phyloP scores from a whole-genome alignment of 176 grass and related monocot species.

The Phragmites australis region DNA sequence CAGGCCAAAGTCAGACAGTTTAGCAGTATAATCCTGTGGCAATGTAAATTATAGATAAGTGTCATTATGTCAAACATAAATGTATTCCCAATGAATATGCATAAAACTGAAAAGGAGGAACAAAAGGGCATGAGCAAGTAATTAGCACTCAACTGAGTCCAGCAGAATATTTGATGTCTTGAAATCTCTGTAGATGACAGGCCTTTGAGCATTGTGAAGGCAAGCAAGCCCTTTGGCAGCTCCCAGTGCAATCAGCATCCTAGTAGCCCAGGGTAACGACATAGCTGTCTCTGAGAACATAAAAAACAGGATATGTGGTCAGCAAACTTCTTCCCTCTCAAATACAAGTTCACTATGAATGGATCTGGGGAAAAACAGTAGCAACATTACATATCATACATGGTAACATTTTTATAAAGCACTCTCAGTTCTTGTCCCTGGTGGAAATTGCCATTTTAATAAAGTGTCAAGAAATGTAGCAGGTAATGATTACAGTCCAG shows the following conservation, averaged over 20 bases:
- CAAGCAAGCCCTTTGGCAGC: conserved; percentile 97
- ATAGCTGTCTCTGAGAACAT: conserved; percentile 63
- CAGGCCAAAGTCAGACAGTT: conserved; percentile 96
- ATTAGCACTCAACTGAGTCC: conserved; percentile 75
- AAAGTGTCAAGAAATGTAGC: neutral
- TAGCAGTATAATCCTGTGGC: conserved; percentile 88
- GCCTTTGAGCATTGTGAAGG: conserved; percentile 91
- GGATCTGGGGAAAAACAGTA: neutral
- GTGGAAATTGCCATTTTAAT: neutral
- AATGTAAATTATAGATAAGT: conserved; percentile 39
- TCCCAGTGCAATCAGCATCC: conserved; percentile 97
- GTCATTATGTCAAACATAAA: conserved; percentile 12
- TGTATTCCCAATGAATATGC: neutral
- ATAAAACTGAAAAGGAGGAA: conserved; percentile 30
- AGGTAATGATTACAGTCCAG: neutral
- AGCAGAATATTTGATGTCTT: conserved; percentile 99
- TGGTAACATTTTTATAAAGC: conserved; percentile 1
- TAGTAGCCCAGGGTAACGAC: conserved; percentile 82
- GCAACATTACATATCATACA: neutral
- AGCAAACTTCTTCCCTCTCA: neutral
- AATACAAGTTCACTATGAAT: conserved; percentile 13
- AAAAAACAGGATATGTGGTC: neutral
- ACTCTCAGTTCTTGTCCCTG: neutral
- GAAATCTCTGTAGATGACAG: conserved; percentile 97
- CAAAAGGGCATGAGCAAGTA: conserved; percentile 22